These are phyloP conservation scores for Raphidocelis subcapitata DNA, from an alignment of 139 green algal genomes.

Conservation along the genomic window DNA sequence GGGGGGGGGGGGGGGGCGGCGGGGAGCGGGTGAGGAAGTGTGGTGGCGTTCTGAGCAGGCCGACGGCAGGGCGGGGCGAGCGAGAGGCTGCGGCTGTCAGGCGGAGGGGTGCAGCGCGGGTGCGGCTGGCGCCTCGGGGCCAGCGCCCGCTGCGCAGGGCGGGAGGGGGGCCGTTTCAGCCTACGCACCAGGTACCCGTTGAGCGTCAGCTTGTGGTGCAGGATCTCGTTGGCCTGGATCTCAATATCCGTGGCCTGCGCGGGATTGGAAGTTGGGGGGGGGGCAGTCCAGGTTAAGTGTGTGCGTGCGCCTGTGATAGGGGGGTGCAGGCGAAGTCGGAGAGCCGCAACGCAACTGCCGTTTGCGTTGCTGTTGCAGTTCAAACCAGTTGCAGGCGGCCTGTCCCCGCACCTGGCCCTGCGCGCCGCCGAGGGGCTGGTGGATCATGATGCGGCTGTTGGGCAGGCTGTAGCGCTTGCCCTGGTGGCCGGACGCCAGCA, in stretches of 20 bases:
- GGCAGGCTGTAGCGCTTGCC: conserved; percentile 97
- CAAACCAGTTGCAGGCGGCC: too few relatives aligned
- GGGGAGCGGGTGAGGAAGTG: background rate
- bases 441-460: conserved; percentile 99
- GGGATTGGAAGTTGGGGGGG: too few relatives aligned
- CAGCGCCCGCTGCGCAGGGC: background rate
- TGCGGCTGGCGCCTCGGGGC: background rate
- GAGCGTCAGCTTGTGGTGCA: conserved; percentile 99
- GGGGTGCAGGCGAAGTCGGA: too few relatives aligned
- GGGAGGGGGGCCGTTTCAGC: background rate
- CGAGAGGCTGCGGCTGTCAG: background rate
- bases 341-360: too few relatives aligned
- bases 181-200: conserved; percentile 97
- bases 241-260: conserved; percentile 95
- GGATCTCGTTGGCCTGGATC: conserved; percentile 99
- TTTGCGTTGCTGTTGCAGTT: too few relatives aligned
- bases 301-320: too few relatives aligned
- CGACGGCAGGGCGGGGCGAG: background rate
- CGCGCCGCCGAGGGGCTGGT: conserved; percentile 97
- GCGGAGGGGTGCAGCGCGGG: too few relatives aligned
- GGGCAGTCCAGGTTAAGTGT: too few relatives aligned
- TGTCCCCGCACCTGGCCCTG: conserved; percentile 78
- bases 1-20: background rate
- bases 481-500: conserved; percentile 91
- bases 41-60: background rate